Conservation (phyloP, 371 early-diverging fungal species). For the Funneliformis caledonium region DNA sequence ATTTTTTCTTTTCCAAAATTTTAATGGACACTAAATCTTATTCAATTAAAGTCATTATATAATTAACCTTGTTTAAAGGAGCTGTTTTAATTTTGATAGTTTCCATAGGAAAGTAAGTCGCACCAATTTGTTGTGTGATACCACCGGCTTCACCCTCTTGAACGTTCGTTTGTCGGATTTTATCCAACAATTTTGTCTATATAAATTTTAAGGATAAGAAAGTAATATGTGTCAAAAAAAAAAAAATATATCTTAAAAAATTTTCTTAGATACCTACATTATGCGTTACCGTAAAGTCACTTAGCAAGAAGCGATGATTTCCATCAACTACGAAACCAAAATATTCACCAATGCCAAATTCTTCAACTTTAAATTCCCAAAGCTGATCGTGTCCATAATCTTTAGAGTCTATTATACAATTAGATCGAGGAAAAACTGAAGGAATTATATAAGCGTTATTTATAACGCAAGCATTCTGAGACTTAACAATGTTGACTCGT, state of each 20-base stretch:
- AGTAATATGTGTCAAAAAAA: background rate
- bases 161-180: conserved; percentile 99
- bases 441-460: background rate
- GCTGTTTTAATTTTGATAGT: conserved; percentile 93
- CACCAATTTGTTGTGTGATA: conserved; percentile 99
- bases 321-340: conserved; percentile 32
- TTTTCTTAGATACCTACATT: background rate
- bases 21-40: background rate
- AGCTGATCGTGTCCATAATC: background rate
- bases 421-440: background rate
- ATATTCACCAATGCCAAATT: background rate
- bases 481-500: no score
- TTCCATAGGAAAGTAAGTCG: conserved; percentile 99
- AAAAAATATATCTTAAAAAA: no score
- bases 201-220: background rate
- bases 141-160: conserved; percentile 99
- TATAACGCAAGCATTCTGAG: background rate
- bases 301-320: conserved; percentile 1
- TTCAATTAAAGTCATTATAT: conserved; percentile 40
- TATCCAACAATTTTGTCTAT: conserved; percentile 98
- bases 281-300: conserved; percentile 51
- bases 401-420: background rate
- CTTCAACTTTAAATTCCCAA: conserved; percentile 13
- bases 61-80: conserved; percentile 55
- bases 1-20: no score